Evolutionary conservation across 225 moss, liverwort and hornwort species (phyloP), one percentile per base, ranked within the genome.

Genomic region (Rhytidiadelphus loreus): DNA sequence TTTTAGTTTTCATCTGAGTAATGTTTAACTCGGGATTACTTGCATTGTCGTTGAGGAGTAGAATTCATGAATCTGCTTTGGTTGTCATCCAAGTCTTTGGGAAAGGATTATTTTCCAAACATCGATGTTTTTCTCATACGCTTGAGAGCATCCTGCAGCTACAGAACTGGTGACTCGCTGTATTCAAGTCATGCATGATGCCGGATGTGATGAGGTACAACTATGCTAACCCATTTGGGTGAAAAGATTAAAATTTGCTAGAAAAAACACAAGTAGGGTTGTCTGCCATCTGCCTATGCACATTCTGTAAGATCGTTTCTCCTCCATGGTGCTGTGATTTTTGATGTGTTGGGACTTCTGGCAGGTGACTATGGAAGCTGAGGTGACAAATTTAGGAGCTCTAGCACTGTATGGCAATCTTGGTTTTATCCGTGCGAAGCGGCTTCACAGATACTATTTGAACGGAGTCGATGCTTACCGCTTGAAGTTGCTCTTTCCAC

Each of bases 281-380:
- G 44, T 81, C 69, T 76, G 62, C 81, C 70, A 85, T 57, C 35
- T 56, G 59, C 75, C 55, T 69, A 18, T 53, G 68, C 84, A 59
- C 43, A 60, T 80, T 80, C 43, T 84, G 53, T 44, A 69, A 84
- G 68, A 53, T 62, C 25, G 14, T 68, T 46, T 74, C 48, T 76
- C 79, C 59, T 88, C 63, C 32, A 24, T 39, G 75, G 83, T 86
- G 75, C 52, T 78, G 72, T 77, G 56, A 33, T 76, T 81, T 80
- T 87, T 74, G 46, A 43, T 81, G 77, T 58, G n/a, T 64, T 88
- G 61, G 57, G 59, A 83, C 81, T 81, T 87, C 56, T 28, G 50
- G 13, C 92, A 98, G 98, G 99, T 99, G 87, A 96, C 99, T 19
- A 89, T 99, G 95, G 99, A 99, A 92, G 99, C 99, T n/a, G 99